Evolutionary conservation across 768 basidiomycete species (phyloP), one percentile per base, ranked within the genome.

Genomic region (Leucosporidium yakuticum): DNA sequence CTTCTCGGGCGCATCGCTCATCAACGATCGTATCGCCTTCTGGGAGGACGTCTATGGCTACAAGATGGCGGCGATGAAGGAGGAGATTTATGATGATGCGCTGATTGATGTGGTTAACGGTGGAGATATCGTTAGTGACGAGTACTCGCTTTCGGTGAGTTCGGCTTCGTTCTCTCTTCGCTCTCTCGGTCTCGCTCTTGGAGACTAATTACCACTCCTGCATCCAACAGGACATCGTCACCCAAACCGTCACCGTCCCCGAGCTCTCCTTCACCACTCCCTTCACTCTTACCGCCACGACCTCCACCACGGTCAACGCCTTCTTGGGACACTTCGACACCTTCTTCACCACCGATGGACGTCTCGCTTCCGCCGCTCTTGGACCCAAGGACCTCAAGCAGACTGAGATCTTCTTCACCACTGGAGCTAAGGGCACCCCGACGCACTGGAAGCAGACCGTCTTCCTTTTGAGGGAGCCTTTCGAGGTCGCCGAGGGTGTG

Each of bases 381-480:
- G 51, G 66, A 60, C 9, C 55, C 7, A 49, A 36, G 17, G 58
- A 11, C 60, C 59, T 44, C n/a, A 47, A 59, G 39, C 55, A 62
- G 20, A 65, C 67, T 27, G 75, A 76, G 56, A 64, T 78, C 27
- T 76, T 74, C 51, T 83, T 99, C 79, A 94, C 90, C 74, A 98
- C 95, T 0, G 91, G 95, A 0, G 93, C 95, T 15, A 80, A 80
- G 74, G 93, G 90, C 65, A 84, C 85, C 29, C 86, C 90, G 15
- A 98, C 94, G 32, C 95, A 99, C 77, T 98, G 95, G 95, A 93
- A 92, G 77, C 95, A 99, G 77, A 92, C 95, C 0, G 74, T 91
- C 4, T 96, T 99, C 79, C 78, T 98, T 73, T 82, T 99, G 65
- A 81, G 84, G 56, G 86, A 92, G 64, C 89, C 91, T 0, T 84